phyloP scores from a whole-genome alignment of 2,329 filamentous ascomycete genomes.

The Chaetomium globosum region DNA sequence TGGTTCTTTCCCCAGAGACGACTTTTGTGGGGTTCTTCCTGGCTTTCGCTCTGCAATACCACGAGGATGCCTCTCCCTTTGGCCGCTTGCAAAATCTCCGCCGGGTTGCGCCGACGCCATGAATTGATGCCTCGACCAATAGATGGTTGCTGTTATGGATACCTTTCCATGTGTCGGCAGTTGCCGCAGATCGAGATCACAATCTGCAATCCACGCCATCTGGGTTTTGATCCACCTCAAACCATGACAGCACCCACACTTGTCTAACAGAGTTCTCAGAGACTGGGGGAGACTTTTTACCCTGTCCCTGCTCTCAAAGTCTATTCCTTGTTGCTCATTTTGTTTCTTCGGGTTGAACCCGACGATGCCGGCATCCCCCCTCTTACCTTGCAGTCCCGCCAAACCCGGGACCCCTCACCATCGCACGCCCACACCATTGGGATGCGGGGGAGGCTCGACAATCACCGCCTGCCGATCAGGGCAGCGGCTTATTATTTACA shows the following conservation, averaged over 20 bases:
- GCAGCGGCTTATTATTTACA: constrained; percentile 11
- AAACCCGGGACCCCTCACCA: neutral
- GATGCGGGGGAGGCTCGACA: constrained; percentile 8
- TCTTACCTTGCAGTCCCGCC: neutral
- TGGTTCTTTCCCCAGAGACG: constrained; percentile 1
- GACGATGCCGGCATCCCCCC: neutral
- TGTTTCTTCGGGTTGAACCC: neutral
- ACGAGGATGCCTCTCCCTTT: neutral
- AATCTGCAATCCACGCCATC: neutral
- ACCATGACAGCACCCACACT: neutral
- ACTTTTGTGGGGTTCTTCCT: constrained; percentile 1
- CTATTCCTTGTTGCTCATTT: neutral
- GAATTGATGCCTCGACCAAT: neutral
- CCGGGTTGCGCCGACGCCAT: neutral
- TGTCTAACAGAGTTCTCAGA: neutral
- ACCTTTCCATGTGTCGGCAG: constrained; percentile 1
- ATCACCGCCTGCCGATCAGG: constrained; percentile 20
- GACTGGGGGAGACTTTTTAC: neutral
- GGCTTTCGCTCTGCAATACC: neutral
- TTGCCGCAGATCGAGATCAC: constrained; percentile 8
- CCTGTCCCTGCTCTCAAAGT: neutral
- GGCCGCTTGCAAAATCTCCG: neutral
- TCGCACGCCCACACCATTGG: neutral
- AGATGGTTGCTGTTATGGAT: neutral
- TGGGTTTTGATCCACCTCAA: neutral